phyloP scores from a whole-genome alignment of 2,329 filamentous ascomycete genomes.

The Amesomyces nigricolor region DNA sequence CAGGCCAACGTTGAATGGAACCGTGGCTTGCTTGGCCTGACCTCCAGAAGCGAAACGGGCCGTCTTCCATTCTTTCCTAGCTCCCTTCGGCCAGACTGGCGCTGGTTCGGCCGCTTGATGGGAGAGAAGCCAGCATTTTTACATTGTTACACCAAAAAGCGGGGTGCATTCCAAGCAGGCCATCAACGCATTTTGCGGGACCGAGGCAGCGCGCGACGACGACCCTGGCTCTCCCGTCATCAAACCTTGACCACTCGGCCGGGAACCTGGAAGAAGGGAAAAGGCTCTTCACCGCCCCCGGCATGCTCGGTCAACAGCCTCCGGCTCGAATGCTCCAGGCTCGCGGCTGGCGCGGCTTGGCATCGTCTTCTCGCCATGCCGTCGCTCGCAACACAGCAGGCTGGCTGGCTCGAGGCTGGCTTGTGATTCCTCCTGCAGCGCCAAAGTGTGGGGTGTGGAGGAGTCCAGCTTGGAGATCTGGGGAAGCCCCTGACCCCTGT shows the following conservation, averaged over 20 bases:
- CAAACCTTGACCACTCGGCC: background rate
- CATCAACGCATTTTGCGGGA: constrained; percentile 5
- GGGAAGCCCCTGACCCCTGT: constrained; percentile 15
- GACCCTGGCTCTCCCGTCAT: background rate
- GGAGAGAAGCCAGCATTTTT: constrained; percentile 12
- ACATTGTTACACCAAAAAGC: constrained; percentile 23
- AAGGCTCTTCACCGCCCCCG: background rate
- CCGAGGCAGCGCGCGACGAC: constrained; percentile 14
- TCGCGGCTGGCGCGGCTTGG: background rate
- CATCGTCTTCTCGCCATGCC: background rate
- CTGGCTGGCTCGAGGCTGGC: background rate
- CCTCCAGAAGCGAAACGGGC: no score
- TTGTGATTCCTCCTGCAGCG: background rate
- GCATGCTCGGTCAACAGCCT: background rate
- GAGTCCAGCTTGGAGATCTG: constrained; percentile 22
- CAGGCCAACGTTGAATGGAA: no score
- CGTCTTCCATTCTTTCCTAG: no score
- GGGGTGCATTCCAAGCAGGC: constrained; percentile 15
- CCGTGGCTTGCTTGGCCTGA: no score
- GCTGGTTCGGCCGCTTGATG: background rate
- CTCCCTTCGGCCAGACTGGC: background rate
- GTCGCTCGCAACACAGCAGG: background rate
- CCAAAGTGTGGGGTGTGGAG: constrained; percentile 14
- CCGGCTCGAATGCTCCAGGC: no score
- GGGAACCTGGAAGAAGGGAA: background rate